A percentile compares a stretch with the other conserved stretches of the same genome.
Evolutionary conservation across 208 protist genomes (phyloP).

Genomic region (Perkinsela sp.): DNA sequence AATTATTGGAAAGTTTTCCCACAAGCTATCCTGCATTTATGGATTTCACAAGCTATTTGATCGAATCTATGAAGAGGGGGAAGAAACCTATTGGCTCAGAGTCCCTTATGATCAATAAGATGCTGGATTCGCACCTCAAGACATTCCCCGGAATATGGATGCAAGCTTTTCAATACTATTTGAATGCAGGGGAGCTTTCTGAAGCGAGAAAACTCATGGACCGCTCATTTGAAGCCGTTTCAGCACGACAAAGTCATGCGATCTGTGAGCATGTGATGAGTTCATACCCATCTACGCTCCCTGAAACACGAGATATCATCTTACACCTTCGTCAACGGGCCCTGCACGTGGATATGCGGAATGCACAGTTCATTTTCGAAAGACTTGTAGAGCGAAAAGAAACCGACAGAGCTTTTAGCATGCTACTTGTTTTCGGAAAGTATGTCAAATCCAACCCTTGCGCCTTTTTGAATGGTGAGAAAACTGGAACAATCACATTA

Average conservation of each 20-base stretch:
- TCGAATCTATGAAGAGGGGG: no score
- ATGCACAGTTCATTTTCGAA: background rate
- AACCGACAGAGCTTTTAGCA: background rate
- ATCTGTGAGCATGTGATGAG: background rate
- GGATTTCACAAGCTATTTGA: no score
- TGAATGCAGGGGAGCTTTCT: background rate
- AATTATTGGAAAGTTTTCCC: no score
- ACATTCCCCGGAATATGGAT: background rate
- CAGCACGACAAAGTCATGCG: background rate
- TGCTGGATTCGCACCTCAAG: no score
- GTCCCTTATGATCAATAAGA: no score
- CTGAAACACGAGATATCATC: background rate
- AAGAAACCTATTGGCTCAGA: no score
- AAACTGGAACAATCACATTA: no score
- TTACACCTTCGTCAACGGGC: no score
- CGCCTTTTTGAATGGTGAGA: no score
- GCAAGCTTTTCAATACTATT: background rate
- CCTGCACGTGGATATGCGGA: background rate
- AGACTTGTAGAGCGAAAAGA: background rate
- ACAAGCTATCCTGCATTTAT: no score
- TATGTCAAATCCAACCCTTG: no score
- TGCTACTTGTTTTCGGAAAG: no score
- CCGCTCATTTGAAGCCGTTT: background rate
- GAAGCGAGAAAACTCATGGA: background rate
- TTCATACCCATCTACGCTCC: background rate